A percentile compares a stretch with the other conserved stretches of the same genome.
These are phyloP conservation scores for Mediolabrus comicus DNA, from an alignment of 108 stramenopile species.

Conservation along the genomic window DNA sequence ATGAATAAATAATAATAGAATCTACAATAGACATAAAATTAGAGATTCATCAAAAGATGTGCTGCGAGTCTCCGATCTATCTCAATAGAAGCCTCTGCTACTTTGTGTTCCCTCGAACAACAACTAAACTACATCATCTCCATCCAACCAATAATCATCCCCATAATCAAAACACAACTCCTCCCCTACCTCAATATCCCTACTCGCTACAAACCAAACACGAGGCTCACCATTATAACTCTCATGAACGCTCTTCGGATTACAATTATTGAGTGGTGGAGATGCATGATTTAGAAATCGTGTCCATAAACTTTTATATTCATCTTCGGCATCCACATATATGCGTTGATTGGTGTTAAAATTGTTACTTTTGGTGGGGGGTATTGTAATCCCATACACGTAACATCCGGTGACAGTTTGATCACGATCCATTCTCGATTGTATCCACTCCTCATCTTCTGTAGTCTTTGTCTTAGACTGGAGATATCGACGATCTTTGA, in stretches of 20 bases:
- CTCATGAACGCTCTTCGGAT: conserved; percentile 45
- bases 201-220: conserved; percentile 74
- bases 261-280: conserved; percentile 23
- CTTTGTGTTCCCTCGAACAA: background rate
- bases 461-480: conserved; percentile 14
- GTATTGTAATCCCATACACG: conserved; percentile 38
- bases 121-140: conserved; percentile 49
- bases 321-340: conserved; percentile 57
- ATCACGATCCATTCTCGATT: conserved; percentile 40
- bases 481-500: conserved; percentile 51
- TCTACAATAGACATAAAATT: background rate
- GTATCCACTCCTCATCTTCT: conserved; percentile 42
- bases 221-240: conserved; percentile 48
- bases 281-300: conserved; percentile 55
- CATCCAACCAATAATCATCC: conserved; percentile 72
- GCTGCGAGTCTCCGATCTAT: background rate
- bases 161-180: conserved; percentile 90
- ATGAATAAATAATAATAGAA: background rate
- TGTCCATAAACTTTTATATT: conserved; percentile 46
- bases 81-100: background rate
- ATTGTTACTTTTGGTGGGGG: background rate
- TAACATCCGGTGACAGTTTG: conserved; percentile 47
- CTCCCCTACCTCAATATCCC: conserved; percentile 73
- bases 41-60: background rate
- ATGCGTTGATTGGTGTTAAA: conserved; percentile 2